Percentiles rank a stretch among this genome's conserved stretches.
Evolutionary conservation across 306 rosid genomes (phyloP).

Genomic region (Abrus precatorius): DNA sequence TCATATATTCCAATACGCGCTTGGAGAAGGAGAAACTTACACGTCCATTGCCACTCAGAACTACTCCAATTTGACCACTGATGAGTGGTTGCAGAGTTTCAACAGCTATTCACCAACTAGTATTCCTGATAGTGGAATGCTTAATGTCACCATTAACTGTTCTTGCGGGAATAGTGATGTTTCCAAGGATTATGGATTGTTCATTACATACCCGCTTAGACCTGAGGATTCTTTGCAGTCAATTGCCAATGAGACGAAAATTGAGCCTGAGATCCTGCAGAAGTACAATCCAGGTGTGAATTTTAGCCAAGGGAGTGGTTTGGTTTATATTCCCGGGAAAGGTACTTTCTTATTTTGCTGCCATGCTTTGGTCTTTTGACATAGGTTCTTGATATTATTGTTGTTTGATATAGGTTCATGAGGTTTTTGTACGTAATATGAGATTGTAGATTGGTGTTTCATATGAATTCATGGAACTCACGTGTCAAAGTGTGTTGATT

Average conservation of each 20-base stretch:
- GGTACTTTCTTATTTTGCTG: conserved; percentile 54
- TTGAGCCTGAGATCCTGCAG: conserved; percentile 51
- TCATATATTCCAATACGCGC: conserved; percentile 56
- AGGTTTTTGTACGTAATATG: neutral
- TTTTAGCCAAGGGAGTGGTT: conserved; percentile 65
- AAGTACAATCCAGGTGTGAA: conserved; percentile 64
- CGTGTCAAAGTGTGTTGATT: neutral
- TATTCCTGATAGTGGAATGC: conserved; percentile 44
- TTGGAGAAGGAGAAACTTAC: conserved; percentile 48
- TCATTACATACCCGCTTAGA: conserved; percentile 72
- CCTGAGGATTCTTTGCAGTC: conserved; percentile 56
- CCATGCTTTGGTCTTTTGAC: conserved; percentile 24
- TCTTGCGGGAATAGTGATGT: conserved; percentile 68
- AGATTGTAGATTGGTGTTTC: neutral
- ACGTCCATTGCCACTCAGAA: conserved; percentile 27
- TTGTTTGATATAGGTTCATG: conserved; percentile 10
- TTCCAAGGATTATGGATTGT: conserved; percentile 70
- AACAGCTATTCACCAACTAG: conserved; percentile 45
- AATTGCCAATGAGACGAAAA: conserved; percentile 38
- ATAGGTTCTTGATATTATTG: neutral
- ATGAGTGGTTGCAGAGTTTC: conserved; percentile 48
- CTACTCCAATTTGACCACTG: conserved; percentile 66
- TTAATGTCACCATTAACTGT: conserved; percentile 73
- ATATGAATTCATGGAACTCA: neutral
- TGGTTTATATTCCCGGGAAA: conserved; percentile 74